Conservation (phyloP, 179 eudicot species). For the Beta macrorhiza region DNA sequence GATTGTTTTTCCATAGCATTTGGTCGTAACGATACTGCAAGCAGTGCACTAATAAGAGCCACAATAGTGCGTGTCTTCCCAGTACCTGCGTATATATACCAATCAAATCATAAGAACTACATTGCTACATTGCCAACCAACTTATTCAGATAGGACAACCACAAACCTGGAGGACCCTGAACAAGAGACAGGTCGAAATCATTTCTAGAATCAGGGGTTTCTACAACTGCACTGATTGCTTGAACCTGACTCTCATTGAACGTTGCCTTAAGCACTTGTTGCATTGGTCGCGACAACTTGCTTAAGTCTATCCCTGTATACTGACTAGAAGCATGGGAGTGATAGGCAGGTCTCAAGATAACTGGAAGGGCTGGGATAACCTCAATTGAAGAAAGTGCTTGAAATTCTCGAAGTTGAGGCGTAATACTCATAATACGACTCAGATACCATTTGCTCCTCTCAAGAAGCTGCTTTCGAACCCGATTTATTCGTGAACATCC, state of each 20-base stretch:
- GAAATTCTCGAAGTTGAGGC: slow-evolving; percentile 92
- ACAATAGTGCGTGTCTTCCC: slow-evolving; percentile 95
- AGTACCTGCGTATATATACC: slow-evolving; percentile 54
- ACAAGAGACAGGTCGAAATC: slow-evolving; percentile 71
- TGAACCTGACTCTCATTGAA: slow-evolving; percentile 89
- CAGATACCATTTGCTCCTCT: slow-evolving; percentile 88
- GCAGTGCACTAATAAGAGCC: slow-evolving; percentile 88
- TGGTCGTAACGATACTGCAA: slow-evolving; percentile 42
- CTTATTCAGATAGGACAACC: slow-evolving; percentile 7
- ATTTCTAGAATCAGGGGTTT: slow-evolving; percentile 43
- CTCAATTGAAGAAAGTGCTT: slow-evolving; percentile 82
- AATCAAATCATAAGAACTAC: slow-evolving; percentile 9
- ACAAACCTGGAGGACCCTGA: slow-evolving; percentile 99
- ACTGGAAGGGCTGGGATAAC: slow-evolving; percentile 78
- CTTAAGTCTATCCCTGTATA: slow-evolving; percentile 46
- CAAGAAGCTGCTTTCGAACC: slow-evolving; percentile 78
- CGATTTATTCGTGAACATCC: slow-evolving; percentile 68
- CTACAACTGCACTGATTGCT: slow-evolving; percentile 71
- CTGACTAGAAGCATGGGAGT: slow-evolving; percentile 37
- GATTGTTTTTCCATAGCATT: slow-evolving; percentile 40
- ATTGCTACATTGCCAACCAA: slow-evolving; percentile 5
- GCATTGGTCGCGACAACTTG: slow-evolving; percentile 69
- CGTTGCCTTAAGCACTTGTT: slow-evolving; percentile 57
- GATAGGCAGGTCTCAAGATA: slow-evolving; percentile 59
- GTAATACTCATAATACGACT: slow-evolving; percentile 88